These are phyloP conservation scores for Alectoria sarmentosa DNA, from an alignment of 495 filamentous ascomycete species.

Conservation along the genomic window DNA sequence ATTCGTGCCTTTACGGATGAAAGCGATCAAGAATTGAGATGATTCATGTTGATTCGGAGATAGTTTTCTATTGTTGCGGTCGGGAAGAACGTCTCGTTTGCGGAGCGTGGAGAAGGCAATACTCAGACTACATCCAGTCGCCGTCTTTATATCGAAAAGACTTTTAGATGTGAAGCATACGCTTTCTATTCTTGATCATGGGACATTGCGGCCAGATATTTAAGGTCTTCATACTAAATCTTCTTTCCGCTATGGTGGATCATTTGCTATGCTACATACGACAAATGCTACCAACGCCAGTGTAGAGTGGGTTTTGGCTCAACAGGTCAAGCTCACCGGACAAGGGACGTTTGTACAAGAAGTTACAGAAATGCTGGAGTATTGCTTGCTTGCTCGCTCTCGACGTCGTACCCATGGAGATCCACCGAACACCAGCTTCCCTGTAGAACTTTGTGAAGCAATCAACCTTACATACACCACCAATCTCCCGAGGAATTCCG, in stretches of 20 bases:
- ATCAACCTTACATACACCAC: neutral
- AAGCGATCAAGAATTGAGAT: neutral
- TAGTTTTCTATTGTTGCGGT: neutral
- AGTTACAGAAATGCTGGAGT: neutral
- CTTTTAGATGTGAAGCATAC: neutral
- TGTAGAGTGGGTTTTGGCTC: conserved; percentile 10
- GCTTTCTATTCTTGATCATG: neutral
- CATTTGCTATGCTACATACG: conserved; percentile 9
- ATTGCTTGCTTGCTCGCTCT: neutral
- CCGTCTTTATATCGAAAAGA: neutral
- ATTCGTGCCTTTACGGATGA: neutral
- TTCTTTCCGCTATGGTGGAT: neutral
- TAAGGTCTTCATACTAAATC: neutral
- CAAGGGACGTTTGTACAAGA: conserved; percentile 10
- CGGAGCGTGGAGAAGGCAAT: neutral
- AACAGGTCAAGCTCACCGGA: neutral
- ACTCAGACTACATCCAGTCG: neutral
- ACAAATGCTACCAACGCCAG: conserved; percentile 4
- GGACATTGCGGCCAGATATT: neutral
- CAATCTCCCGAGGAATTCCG: neutral
- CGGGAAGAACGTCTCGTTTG: neutral
- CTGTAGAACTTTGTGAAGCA: neutral
- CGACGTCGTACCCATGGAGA: neutral
- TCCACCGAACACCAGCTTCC: neutral
- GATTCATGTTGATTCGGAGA: neutral